These are phyloP conservation scores for Turritis glabra DNA, from an alignment of 345 rosid genomes.

Conservation along the genomic window DNA sequence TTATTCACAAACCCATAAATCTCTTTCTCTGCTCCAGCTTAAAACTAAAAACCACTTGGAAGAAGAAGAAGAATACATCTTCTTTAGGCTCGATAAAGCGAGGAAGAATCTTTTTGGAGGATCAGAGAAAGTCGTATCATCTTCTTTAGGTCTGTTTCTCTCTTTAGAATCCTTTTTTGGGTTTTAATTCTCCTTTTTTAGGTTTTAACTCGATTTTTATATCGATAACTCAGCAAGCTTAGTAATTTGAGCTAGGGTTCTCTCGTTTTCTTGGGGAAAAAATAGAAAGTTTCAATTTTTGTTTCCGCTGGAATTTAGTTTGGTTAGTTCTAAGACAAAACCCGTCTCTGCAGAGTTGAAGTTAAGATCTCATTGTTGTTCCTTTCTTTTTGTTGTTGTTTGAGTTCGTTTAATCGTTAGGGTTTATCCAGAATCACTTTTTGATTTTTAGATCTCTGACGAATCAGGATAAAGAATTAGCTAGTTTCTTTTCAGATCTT, in stretches of 20 bases:
- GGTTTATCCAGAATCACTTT: not conserved
- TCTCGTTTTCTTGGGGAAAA: not conserved
- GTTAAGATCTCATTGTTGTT: not conserved
- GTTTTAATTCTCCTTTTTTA: not conserved
- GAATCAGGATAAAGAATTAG: not conserved
- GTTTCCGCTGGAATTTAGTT: not conserved
- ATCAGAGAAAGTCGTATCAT: too few relatives aligned
- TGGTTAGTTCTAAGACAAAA: not conserved
- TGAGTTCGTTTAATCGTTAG: too few relatives aligned
- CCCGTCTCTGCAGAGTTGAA: not conserved
- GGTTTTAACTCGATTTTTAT: not conserved
- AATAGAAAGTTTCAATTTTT: not conserved
- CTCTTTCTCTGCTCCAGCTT: slow-evolving; percentile 13
- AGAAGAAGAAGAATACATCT: not conserved
- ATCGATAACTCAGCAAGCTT: not conserved
- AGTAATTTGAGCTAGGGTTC: not conserved
- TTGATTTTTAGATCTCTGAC: slow-evolving; percentile 17
- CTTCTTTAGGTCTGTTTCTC: too few relatives aligned
- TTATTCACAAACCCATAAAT: too few relatives aligned
- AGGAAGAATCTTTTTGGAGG: too few relatives aligned
- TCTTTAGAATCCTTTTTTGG: too few relatives aligned
- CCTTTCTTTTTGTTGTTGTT: not conserved
- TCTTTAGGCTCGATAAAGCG: too few relatives aligned
- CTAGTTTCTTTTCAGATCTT: not conserved
- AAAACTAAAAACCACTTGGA: not conserved